phyloP scores from a whole-genome alignment of 2,329 filamentous ascomycete species.

The Alternaria longipes region DNA sequence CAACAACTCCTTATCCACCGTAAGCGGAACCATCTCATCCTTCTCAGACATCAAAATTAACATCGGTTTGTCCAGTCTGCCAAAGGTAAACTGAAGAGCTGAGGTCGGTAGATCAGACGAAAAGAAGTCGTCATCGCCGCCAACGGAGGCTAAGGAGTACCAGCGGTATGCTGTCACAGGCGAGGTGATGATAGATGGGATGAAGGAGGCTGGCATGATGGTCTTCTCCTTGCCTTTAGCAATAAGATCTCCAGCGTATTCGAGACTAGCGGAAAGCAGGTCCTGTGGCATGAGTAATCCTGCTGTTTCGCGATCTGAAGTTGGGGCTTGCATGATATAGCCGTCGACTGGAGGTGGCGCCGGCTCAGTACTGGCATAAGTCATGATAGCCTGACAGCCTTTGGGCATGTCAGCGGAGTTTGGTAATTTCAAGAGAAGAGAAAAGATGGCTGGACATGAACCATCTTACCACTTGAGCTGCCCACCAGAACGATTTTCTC shows the following conservation, averaged over 20 bases:
- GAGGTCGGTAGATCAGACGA: slow-evolving; percentile 18
- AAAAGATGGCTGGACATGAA: neutral
- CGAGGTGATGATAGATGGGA: slow-evolving; percentile 22
- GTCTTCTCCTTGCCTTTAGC: slow-evolving; percentile 9
- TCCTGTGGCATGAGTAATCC: slow-evolving; percentile 23
- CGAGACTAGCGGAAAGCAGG: slow-evolving; percentile 10
- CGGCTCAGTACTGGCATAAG: slow-evolving; percentile 13
- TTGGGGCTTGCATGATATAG: slow-evolving; percentile 29
- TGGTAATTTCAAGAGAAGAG: neutral
- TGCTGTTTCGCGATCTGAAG: slow-evolving; percentile 29
- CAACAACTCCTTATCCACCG: slow-evolving; percentile 18
- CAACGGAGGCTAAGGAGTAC: slow-evolving; percentile 22
- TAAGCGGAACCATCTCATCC: slow-evolving; percentile 27
- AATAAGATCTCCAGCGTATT: slow-evolving; percentile 18
- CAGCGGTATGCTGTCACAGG: slow-evolving; percentile 31
- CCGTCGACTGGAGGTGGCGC: slow-evolving; percentile 7
- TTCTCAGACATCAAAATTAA: slow-evolving; percentile 23
- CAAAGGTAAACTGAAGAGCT: neutral
- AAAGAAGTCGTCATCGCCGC: slow-evolving; percentile 33
- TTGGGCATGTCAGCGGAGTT: neutral
- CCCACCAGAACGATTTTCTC: slow-evolving; percentile 1
- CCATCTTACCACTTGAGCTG: slow-evolving; percentile 2
- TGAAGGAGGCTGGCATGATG: slow-evolving; percentile 15
- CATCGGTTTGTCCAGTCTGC: slow-evolving; percentile 18
- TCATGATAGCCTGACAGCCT: slow-evolving; percentile 26